Percentiles rank a stretch among this genome's conserved stretches.
Evolutionary conservation across 2,329 filamentous ascomycete species (phyloP).

Genomic region (Phaeosphaeria sp.): DNA sequence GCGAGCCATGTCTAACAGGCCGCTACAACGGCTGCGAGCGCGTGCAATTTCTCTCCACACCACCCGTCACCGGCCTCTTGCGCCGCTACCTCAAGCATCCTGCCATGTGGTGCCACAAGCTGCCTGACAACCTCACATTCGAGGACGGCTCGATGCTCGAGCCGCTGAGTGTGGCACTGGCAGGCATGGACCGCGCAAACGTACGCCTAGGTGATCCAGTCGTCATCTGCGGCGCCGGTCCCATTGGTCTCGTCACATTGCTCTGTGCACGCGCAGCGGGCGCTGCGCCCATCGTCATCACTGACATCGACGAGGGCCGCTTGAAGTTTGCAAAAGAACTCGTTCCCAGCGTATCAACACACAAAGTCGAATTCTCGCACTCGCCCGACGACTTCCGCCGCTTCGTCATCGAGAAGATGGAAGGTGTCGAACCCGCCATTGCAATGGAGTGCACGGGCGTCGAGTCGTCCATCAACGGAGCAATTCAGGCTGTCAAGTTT

Average conservation of each 20-base stretch:
- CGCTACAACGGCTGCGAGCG: slow-evolving; percentile 94
- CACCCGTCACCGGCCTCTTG: slow-evolving; percentile 84
- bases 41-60: slow-evolving; percentile 88
- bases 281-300: slow-evolving; percentile 89
- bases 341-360: slow-evolving; percentile 78
- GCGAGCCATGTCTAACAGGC: slow-evolving; percentile 89
- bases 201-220: slow-evolving; percentile 85
- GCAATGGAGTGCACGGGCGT: slow-evolving; percentile 94
- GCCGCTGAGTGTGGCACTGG: slow-evolving; percentile 86
- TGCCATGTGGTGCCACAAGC: slow-evolving; percentile 94
- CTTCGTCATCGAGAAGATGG: slow-evolving; percentile 73
- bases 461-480: slow-evolving; percentile 83
- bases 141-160: slow-evolving; percentile 92
- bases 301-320: slow-evolving; percentile 88
- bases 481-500: slow-evolving; percentile 91
- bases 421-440: slow-evolving; percentile 80
- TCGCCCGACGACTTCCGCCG: slow-evolving; percentile 73
- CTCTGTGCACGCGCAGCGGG: slow-evolving; percentile 86
- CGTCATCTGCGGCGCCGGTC: slow-evolving; percentile 89
- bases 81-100: slow-evolving; percentile 95
- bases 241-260: slow-evolving; percentile 89
- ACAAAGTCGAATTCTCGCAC: slow-evolving; percentile 68
- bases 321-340: slow-evolving; percentile 85
- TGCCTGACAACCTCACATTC: slow-evolving; percentile 82
- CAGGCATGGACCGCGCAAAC: slow-evolving; percentile 82